These are phyloP conservation scores for Talaromyces verruculosus DNA, from an alignment of 2,329 filamentous ascomycete genomes.

Conservation along the genomic window DNA sequence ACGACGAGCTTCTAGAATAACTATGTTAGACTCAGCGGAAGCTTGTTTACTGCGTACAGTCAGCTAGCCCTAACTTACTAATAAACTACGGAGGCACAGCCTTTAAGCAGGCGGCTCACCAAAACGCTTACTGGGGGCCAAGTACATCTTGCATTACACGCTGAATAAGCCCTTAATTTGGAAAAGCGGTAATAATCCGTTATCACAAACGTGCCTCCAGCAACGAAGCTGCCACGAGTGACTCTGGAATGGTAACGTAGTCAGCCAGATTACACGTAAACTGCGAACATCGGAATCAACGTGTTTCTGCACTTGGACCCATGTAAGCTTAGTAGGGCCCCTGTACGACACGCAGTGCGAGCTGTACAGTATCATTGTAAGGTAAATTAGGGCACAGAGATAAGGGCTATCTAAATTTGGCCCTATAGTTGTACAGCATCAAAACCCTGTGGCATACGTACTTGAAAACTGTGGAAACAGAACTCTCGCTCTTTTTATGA, in stretches of 20 bases:
- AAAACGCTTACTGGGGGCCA: conserved; percentile 3
- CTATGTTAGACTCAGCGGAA: neutral
- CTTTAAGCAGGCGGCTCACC: neutral
- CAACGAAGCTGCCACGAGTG: conserved; percentile 20
- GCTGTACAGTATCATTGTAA: neutral
- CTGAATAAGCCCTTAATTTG: conserved; percentile 2
- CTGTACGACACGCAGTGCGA: neutral
- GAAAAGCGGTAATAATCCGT: neutral
- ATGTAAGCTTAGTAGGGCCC: conserved; percentile 5
- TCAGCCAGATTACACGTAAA: conserved; percentile 3
- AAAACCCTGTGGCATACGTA: neutral
- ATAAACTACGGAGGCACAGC: neutral
- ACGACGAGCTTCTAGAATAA: neutral
- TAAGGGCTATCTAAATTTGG: conserved; percentile 65
- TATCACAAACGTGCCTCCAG: conserved; percentile 60
- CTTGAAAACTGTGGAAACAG: neutral
- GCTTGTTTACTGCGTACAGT: neutral
- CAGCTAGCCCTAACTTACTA: conserved; percentile 4
- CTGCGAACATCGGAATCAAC: conserved; percentile 67
- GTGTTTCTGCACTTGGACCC: conserved; percentile 51
- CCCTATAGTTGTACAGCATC: neutral
- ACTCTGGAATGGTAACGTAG: conserved; percentile 34
- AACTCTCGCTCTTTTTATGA: neutral
- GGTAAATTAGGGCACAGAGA: conserved; percentile 29
- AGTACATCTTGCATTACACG: neutral